Base-by-base conservation (phyloP, 768 basidiomycete species). In the Plicaturopsis crispa region DNA sequence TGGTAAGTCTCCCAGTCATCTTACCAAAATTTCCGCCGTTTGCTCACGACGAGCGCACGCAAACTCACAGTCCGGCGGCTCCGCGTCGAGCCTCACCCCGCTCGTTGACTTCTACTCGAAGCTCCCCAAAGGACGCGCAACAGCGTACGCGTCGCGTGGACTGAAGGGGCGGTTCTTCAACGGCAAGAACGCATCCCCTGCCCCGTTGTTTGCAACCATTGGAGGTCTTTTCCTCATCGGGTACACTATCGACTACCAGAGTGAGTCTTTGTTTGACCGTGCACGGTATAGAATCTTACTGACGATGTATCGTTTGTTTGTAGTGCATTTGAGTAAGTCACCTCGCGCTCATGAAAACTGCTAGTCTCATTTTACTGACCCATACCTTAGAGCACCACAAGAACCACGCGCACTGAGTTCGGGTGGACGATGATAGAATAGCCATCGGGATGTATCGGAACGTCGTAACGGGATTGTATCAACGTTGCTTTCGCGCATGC, bases 91-190 rank as follows among this genome's bases (percentile, higher is more conserved):
- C 45, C 84, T 94, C 38, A 69, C 73, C 41, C 80, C 80, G 22
- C 83, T 97, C 55, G 90, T 96, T 47, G 80, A 89, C 49, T 97
- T 96, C 66, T 98, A 98, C 72, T 91, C 87, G 43, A 93, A 90
- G 63, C 77, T 98, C 35, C 94, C 92, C 48, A 97, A 97, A 61
- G 93, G 93, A 33, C 67, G 77, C 28, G 75, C 79, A 24, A 69
- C 86, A 13, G 56, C 70, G 26, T 65, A 78, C 14, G 66, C 71
- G 38, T 63, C 63, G 39, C 63, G 55, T 41, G 87, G 90, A 16
- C 67, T 94, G 53, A 85, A 86, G 61, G 85, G 62, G n/a, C 70
- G 80, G 32, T 88, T 70, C 65, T 91, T 92, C 62, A 78, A 72
- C 48, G 92, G 89, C 46, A 78, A 79, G 64, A 94, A 89, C 60